These are phyloP conservation scores for Colletotrichum tamarilloi DNA, from an alignment of 2,329 filamentous ascomycete genomes.

Conservation along the genomic window DNA sequence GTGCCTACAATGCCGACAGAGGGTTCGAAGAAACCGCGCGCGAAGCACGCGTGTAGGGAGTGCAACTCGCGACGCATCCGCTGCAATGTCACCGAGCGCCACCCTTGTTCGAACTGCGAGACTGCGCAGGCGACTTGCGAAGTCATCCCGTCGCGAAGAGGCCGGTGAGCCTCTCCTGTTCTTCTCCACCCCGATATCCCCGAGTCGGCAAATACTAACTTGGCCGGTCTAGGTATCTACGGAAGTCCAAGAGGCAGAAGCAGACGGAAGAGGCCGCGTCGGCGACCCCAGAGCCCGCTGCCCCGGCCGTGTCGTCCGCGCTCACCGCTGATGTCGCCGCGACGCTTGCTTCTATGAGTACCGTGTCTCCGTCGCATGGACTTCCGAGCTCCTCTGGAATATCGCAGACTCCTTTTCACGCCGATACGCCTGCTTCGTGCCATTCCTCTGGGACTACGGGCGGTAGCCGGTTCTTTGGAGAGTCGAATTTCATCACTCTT, in stretches of 20 bases:
- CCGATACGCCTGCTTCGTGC: conserved; percentile 22
- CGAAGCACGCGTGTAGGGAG: conserved; percentile 39
- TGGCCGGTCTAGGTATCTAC: conserved; percentile 30
- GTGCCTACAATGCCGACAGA: background rate
- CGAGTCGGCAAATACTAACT: background rate
- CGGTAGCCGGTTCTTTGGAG: conserved; percentile 47
- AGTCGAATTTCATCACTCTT: conserved; percentile 52
- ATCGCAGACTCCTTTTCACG: conserved; percentile 22
- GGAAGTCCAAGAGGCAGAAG: conserved; percentile 30
- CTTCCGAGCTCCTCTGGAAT: background rate
- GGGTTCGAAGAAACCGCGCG: conserved; percentile 34
- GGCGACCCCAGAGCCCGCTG: background rate
- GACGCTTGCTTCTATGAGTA: conserved; percentile 23
- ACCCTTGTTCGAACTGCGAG: conserved; percentile 38
- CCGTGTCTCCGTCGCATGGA: conserved; percentile 23
- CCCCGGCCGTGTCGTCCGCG: background rate
- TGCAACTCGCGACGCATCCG: conserved; percentile 39
- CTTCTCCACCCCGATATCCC: background rate
- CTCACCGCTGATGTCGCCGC: conserved; percentile 18
- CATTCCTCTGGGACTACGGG: conserved; percentile 12
- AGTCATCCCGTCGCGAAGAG: conserved; percentile 36
- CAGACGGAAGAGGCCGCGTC: background rate
- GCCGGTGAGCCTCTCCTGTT: conserved; percentile 1
- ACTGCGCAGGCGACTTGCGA: conserved; percentile 33
- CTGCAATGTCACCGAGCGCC: conserved; percentile 38